Evolutionary conservation across 2,329 filamentous ascomycete genomes (phyloP).

Genomic region (Phoma sp.): DNA sequence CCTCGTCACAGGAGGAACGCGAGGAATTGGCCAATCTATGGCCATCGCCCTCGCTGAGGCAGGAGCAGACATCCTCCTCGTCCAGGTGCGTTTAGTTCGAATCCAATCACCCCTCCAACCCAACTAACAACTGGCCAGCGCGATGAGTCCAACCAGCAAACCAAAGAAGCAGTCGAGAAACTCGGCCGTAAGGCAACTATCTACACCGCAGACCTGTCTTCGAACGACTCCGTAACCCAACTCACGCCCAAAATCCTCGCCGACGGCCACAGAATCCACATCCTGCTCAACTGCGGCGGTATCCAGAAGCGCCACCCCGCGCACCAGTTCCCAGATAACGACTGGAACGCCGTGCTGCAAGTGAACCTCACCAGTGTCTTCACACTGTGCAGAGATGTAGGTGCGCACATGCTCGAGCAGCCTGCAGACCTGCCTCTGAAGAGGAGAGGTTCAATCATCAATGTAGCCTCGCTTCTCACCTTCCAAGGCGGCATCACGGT

Average conservation of each 20-base stretch:
- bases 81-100: slow-evolving; percentile 50
- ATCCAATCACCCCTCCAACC: neutral
- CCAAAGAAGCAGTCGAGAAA: slow-evolving; percentile 67
- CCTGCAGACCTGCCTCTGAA: slow-evolving; percentile 54
- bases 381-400: slow-evolving; percentile 76
- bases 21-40: slow-evolving; percentile 61
- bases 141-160: slow-evolving; percentile 63
- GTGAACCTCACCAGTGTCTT: slow-evolving; percentile 88
- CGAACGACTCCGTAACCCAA: slow-evolving; percentile 64
- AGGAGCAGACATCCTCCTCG: slow-evolving; percentile 59
- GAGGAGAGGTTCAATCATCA: slow-evolving; percentile 77
- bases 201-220: slow-evolving; percentile 74
- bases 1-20: slow-evolving; percentile 58
- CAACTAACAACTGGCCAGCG: slow-evolving; percentile 51
- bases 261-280: slow-evolving; percentile 71
- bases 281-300: slow-evolving; percentile 86
- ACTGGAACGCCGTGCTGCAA: slow-evolving; percentile 84
- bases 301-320: slow-evolving; percentile 82
- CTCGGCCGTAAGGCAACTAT: slow-evolving; percentile 72
- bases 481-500: slow-evolving; percentile 91
- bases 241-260: slow-evolving; percentile 68
- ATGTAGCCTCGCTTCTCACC: slow-evolving; percentile 79
- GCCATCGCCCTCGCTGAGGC: slow-evolving; percentile 59
- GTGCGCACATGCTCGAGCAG: slow-evolving; percentile 76
- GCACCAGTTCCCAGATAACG: slow-evolving; percentile 75